phyloP scores from a whole-genome alignment of 345 rosid genomes.

The Triadica sebifera region DNA sequence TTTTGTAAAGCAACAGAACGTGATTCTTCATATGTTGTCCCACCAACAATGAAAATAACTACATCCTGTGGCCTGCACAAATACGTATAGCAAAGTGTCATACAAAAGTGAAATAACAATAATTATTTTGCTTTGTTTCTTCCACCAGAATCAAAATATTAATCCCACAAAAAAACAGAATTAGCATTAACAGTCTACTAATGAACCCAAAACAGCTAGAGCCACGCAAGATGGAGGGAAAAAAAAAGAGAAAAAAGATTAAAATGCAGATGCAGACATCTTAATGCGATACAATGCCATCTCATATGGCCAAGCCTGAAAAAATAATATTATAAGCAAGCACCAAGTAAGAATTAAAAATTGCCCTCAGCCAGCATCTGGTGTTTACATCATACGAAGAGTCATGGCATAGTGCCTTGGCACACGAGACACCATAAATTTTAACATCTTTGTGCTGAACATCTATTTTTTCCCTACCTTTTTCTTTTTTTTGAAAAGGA shows the following conservation, averaged over 20 bases:
- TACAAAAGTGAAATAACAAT: not conserved
- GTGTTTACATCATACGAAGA: too few species aligned
- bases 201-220: not conserved
- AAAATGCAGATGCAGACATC: not conserved
- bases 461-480: too few species aligned
- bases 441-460: too few species aligned
- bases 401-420: too few species aligned
- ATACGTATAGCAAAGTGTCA: not conserved
- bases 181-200: not conserved
- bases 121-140: not conserved
- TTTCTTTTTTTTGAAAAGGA: too few species aligned
- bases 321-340: not conserved
- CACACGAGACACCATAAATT: too few species aligned
- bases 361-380: too few species aligned
- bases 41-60: constrained; percentile 86
- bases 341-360: not conserved
- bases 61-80: constrained; percentile 86
- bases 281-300: not conserved
- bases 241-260: not conserved
- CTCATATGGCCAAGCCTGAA: too few species aligned
- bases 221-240: not conserved
- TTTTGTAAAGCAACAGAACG: constrained; percentile 79
- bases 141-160: not conserved
- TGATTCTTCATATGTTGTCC: constrained; percentile 95
- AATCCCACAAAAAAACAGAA: not conserved